Conservation (phyloP, 495 filamentous ascomycete species). For the Podospora appendiculata region DNA sequence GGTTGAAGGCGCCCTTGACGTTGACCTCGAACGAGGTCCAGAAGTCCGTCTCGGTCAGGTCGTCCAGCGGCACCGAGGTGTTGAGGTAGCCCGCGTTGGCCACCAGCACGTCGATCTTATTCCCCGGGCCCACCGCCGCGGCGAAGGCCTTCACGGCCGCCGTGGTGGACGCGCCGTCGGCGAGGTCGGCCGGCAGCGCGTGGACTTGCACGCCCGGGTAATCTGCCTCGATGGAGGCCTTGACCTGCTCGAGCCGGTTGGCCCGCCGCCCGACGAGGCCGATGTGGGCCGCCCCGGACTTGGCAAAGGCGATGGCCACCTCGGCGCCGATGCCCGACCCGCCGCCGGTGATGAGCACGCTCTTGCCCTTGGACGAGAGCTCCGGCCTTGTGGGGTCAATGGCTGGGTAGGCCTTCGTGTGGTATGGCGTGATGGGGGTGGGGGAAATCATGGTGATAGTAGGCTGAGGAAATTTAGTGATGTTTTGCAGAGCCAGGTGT, state of each 20-base stretch:
- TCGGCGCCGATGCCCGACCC: conserved; percentile 25
- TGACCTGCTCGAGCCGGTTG: conserved; percentile 1
- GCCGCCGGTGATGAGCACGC: conserved; percentile 42
- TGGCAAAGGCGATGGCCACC: conserved; percentile 19
- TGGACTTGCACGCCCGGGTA: conserved; percentile 1
- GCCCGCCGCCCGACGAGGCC: conserved; percentile 17
- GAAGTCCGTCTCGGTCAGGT: conserved; percentile 1
- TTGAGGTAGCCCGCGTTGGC: conserved; percentile 10
- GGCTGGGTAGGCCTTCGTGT: conserved; percentile 31
- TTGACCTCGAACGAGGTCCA: conserved; percentile 9
- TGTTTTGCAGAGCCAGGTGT: not conserved
- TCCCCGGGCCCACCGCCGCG: not conserved
- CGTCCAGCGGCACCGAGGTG: not conserved
- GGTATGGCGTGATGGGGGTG: conserved; percentile 15
- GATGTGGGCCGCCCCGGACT: conserved; percentile 24
- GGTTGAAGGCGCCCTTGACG: conserved; percentile 2
- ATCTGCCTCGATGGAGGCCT: conserved; percentile 2
- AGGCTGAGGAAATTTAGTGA: no score
- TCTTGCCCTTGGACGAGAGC: conserved; percentile 33
- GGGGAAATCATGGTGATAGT: not conserved
- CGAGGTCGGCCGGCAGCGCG: conserved; percentile 6
- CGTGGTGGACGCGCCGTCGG: conserved; percentile 6
- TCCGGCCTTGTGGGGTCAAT: conserved; percentile 34
- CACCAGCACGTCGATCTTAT: conserved; percentile 13
- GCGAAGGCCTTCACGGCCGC: conserved; percentile 1